Base-by-base conservation (phyloP, 805 yeast species). In the Candida maesae region DNA sequence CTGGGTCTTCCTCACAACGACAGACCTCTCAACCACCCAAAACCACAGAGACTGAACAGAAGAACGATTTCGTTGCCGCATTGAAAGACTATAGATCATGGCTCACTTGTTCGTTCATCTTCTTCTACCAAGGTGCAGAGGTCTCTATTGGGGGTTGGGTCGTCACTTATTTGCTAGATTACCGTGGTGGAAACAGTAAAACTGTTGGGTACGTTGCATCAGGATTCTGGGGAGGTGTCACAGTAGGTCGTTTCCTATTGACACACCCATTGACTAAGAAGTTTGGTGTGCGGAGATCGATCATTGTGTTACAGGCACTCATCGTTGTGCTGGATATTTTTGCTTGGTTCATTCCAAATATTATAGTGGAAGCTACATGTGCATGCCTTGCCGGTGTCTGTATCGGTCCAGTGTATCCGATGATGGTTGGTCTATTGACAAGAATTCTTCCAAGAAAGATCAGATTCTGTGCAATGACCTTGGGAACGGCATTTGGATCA, bases 191-290 rank as follows among this genome's bases (percentile, higher is more conserved):
- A 2, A 53, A 63, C 38, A 48, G 58, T 4, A 41, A 52, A 1
- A 52, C 67, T 9, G 65, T 70, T 38, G 83, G 84, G 18, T 78
- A 76, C 51, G 78, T 78, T 17, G 71, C 81, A 0, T 72, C 83
- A 10, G 85, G 84, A 0, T 77, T 73, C 50, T 80, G 85, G 85
- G 76, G 70, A 15, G 87, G 87, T 13, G 60, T 80, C 23, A 75
- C 84, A 0, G 29, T 76, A 8, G 84, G 85, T 1, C 60, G 87
- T 35, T 57, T 80, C 18, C 38, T 67, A 3, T 60, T 79, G n/a
- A 74, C 78, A 0, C 59, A 67, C 15, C 47, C 56, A 1, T 50
- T 70, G 12, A 68, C 68, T 39, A 60, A 60, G 34, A 37, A 46
- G 11, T 33, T 70, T n/a, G 79, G 79, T 3, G 67, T 68, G 6